Evolutionary conservation across 352 stramenopile genomes (phyloP), one percentile per base, ranked within the genome.

Genomic region (Nothophytophthora sp.): DNA sequence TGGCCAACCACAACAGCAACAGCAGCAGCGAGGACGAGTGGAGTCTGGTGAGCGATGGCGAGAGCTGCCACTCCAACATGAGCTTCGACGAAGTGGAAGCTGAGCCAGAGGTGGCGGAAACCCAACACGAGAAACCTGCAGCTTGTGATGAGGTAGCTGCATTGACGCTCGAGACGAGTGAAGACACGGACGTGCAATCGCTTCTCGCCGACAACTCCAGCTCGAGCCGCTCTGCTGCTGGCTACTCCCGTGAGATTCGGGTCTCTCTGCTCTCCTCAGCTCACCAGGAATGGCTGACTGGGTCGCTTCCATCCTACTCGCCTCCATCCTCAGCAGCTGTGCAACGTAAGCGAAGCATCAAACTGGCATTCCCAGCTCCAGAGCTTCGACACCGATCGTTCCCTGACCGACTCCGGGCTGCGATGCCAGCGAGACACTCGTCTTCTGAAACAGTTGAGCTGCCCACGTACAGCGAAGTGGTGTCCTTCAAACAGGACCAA

Each of bases 1-100:
- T 63, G 60, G 23, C 42, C 9, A 13, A 3, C 20, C 24, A 16
- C 25, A 59, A 42, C 38, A 41, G 23, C 1, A 41, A 34, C 10
- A 76, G 66, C 57, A 32, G 30, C 52, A 69, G 59, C 33, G 63
- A 77, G 34, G 75, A 89, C 40, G 78, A 84, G 22, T 89, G 77
- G 77, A 83, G 75, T 23, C 42, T 76, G 49, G 39, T 88, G 35
- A 79, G 74, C 43, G 58, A 70, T 33, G 59, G 75, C 19, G 70
- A 73, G 48, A 68, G 67, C 9, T 29, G 44, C 10, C 18, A 44
- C 25, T 59, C 46, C 8, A 58, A 59, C 15, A 48, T 28, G 43
- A 77, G 63, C 41, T 63, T 68, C 20, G 49, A 66, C 18, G 49
- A 81, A 64, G 46, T 62, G 4, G 55, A 70, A 9, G 19, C 39